phyloP scores from a whole-genome alignment of 176 grass and related monocot genomes.

The Cenchrus fungigraminus region DNA sequence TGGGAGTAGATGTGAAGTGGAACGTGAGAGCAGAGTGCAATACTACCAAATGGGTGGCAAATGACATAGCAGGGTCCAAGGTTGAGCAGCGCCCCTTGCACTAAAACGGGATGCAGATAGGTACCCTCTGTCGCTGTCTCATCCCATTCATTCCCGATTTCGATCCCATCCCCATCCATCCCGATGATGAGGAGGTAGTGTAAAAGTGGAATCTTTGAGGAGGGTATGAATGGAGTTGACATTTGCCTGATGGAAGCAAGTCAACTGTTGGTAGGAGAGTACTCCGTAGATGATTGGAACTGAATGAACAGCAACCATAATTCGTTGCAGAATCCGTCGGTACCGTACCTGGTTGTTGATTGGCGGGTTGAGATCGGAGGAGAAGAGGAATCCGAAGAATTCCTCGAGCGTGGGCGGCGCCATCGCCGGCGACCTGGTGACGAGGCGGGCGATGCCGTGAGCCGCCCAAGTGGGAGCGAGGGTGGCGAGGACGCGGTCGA shows the following conservation, averaged over 20 bases:
- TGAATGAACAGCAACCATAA: no score
- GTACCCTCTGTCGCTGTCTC: neutral
- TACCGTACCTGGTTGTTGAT: slow-evolving; percentile 33
- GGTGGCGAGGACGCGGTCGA: slow-evolving; percentile 46
- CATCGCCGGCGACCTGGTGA: slow-evolving; percentile 12
- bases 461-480: neutral
- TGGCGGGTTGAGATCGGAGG: slow-evolving; percentile 69
- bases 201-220: neutral
- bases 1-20: neutral
- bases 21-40: neutral
- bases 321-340: no score
- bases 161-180: neutral
- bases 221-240: neutral
- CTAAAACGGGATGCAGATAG: neutral
- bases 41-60: neutral
- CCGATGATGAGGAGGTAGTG: neutral
- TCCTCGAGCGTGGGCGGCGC: slow-evolving; percentile 50
- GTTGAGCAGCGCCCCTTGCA: neutral
- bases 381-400: slow-evolving; percentile 78
- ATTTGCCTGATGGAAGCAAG: neutral
- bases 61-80: neutral
- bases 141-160: no score
- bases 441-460: slow-evolving; percentile 43
- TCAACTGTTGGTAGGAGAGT: neutral
- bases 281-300: no score